Percentiles rank a stretch among this genome's conserved stretches.
Evolutionary conservation across 345 rosid genomes (phyloP).

Genomic region (Boechera divaricarpa): DNA sequence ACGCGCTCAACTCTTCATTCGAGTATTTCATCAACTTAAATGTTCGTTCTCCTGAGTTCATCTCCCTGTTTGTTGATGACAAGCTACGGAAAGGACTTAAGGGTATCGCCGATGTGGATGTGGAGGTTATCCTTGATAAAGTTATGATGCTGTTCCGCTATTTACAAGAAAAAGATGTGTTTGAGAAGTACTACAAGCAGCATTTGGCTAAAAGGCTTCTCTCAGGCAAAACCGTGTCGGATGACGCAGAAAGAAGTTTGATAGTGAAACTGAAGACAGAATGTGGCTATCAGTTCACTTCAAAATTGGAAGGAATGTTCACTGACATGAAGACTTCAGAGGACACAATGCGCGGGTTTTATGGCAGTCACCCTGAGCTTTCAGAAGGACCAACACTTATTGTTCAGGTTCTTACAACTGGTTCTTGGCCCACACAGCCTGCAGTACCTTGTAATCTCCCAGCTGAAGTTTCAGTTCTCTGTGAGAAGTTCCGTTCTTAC

Average conservation of each 20-base stretch:
- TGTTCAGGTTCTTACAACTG: slow-evolving; percentile 95
- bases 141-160: slow-evolving; percentile 99
- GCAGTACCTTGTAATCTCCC: slow-evolving; percentile 87
- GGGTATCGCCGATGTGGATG: slow-evolving; percentile 92
- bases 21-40: slow-evolving; percentile 94
- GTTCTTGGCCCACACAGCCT: slow-evolving; percentile 98
- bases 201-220: slow-evolving; percentile 95
- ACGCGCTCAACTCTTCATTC: slow-evolving; percentile 90
- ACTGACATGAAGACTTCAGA: slow-evolving; percentile 99
- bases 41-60: slow-evolving; percentile 93
- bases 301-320: slow-evolving; percentile 97
- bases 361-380: slow-evolving; percentile 72
- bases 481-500: slow-evolving; percentile 92
- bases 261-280: slow-evolving; percentile 96
- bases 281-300: slow-evolving; percentile 98
- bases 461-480: slow-evolving; percentile 78
- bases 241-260: slow-evolving; percentile 96
- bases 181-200: slow-evolving; percentile 97
- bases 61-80: slow-evolving; percentile 94
- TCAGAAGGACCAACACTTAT: slow-evolving; percentile 85
- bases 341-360: slow-evolving; percentile 90
- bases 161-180: slow-evolving; percentile 97
- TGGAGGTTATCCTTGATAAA: slow-evolving; percentile 90
- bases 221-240: slow-evolving; percentile 91
- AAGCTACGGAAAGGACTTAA: slow-evolving; percentile 90